A percentile compares a stretch with the other conserved stretches of the same genome.
Conservation (phyloP, 257 asterid species). For the Coffea eugenioides region DNA sequence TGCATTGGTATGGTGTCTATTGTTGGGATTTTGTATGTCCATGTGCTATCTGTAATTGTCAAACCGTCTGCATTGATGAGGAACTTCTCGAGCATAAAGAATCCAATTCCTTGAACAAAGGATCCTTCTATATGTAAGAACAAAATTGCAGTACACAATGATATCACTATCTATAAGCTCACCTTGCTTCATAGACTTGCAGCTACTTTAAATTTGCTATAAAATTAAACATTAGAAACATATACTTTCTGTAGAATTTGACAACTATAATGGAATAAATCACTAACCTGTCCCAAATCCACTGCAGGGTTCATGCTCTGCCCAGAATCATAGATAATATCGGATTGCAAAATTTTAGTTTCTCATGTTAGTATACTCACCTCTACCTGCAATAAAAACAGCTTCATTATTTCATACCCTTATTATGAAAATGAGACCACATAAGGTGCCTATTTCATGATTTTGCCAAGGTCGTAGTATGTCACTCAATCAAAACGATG, state of each 20-base stretch:
- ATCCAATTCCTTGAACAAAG: conserved; percentile 81
- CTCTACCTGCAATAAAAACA: conserved; percentile 49
- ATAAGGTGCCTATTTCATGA: background rate
- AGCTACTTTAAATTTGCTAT: background rate
- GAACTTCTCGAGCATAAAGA: conserved; percentile 84
- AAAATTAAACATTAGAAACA: background rate
- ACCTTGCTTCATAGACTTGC: background rate
- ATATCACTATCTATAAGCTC: background rate
- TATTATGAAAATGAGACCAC: background rate
- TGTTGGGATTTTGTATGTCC: conserved; percentile 84
- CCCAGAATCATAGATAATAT: conserved; percentile 75
- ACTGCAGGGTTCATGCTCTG: conserved; percentile 82
- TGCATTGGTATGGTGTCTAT: conserved; percentile 65
- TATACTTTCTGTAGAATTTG: background rate
- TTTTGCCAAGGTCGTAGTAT: background rate
- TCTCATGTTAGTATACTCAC: conserved; percentile 59
- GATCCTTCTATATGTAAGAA: conserved; percentile 74
- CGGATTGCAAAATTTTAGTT: conserved; percentile 46
- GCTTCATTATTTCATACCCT: background rate
- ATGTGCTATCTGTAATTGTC: conserved; percentile 53
- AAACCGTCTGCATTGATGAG: conserved; percentile 52
- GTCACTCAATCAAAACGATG: background rate
- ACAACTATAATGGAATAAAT: background rate
- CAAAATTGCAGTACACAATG: background rate
- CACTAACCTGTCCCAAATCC: conserved; percentile 71